Evolutionary conservation across 1,139 yeast species (phyloP), one percentile per base, ranked within the genome.

Genomic region (Sugiyamaella pinicola): DNA sequence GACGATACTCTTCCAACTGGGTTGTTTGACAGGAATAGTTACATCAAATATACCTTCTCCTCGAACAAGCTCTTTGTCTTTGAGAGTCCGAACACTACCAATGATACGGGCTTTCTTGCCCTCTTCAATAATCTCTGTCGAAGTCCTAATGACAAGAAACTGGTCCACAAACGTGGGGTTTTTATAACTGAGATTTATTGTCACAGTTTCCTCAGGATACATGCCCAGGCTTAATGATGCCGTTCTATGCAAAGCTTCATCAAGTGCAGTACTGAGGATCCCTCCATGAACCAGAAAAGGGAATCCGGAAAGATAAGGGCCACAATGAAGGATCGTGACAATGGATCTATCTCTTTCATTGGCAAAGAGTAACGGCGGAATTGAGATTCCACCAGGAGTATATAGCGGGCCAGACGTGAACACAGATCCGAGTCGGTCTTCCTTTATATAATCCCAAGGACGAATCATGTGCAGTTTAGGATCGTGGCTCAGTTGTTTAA

Each of bases 251-350:
- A 83, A 77, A 3, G 87, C 76, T 58, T 90, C 96, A 64, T 87
- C 95, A 55, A 89, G 73, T 12, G 91, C 72, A 0, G 96, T 85
- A 7, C 95, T 96, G 35, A 91, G 69, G 40, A 91, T 81, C 0
- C 98, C 98, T 2, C 98, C 98, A 65, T 91, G 98, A 0, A 89
- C 79, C 35, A 91, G 73, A 61, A 87, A 83, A 1, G 97, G 97
- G 65, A 85, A 90, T 1, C 98, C 98, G 46, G 95, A 84, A 34
- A 90, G 71, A 57, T 79, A 79, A 64, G 85, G 82, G 0, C 98
- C 98, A 48, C 86, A 77, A 67, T 89, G 96, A 24, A 88, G 76
- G 0, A 89, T 79, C 0, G 87, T 78, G 0, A 85, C 78, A 56
- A 87, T 85, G 54, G 80, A 76, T 2, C 82, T 79, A 33, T 71